Conservation (phyloP, 148 eudicot species). For the Vaccinium darrowii region DNA sequence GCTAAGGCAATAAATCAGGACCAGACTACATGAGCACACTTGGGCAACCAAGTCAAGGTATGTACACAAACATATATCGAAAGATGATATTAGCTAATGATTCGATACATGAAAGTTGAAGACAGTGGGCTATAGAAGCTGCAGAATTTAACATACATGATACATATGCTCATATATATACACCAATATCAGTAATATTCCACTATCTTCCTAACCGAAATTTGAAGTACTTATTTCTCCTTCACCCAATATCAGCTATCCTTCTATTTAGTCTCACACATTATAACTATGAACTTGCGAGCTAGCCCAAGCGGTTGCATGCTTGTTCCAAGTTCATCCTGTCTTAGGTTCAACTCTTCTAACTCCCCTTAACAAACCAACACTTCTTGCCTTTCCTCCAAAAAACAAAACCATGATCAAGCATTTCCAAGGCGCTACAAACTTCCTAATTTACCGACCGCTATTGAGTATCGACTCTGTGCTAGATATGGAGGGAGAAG, state of each 20-base stretch:
- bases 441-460: no score
- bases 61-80: background rate
- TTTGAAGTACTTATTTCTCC: background rate
- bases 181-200: background rate
- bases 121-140: background rate
- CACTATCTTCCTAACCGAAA: background rate
- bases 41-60: background rate
- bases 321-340: background rate
- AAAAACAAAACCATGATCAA: background rate
- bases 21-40: background rate
- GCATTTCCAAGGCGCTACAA: no score
- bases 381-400: background rate
- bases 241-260: background rate
- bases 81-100: background rate
- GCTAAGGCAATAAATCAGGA: background rate
- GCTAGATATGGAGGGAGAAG: no score
- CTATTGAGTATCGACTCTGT: no score
- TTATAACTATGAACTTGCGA: background rate
- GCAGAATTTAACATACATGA: background rate
- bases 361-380: background rate
- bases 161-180: background rate
- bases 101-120: background rate
- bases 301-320: background rate
- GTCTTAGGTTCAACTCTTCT: background rate
- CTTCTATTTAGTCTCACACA: background rate